Evolutionary conservation across 192 early-diverging fungal genomes (phyloP).

Genomic region (Thoreauomyces humboldtii): DNA sequence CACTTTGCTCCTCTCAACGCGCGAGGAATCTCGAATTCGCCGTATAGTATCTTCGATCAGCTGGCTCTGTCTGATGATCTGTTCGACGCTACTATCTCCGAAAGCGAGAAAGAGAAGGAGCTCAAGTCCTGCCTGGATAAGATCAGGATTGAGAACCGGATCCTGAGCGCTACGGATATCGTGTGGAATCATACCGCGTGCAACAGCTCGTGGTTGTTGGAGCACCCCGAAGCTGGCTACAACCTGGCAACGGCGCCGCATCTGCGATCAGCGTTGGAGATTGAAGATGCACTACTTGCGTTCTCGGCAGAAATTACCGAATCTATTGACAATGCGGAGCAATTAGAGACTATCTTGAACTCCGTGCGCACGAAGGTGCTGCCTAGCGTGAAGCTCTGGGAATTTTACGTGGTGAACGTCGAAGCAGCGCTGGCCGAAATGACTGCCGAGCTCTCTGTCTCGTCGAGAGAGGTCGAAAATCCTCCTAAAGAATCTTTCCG

Average conservation of each 20-base stretch:
- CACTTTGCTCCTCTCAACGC: slow-evolving; percentile 95
- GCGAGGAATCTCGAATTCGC: slow-evolving; percentile 90
- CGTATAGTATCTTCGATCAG: slow-evolving; percentile 97
- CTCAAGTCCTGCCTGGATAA: slow-evolving; percentile 51
- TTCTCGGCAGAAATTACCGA: slow-evolving; percentile 31
- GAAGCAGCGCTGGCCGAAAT: slow-evolving; percentile 21
- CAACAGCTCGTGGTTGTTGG: slow-evolving; percentile 88
- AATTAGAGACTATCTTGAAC: slow-evolving; percentile 66
- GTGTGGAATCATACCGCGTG: slow-evolving; percentile 99
- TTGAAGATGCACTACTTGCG: slow-evolving; percentile 81
- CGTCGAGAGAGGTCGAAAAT: background rate
- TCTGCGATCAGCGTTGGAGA: slow-evolving; percentile 84
- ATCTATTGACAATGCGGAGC: slow-evolving; percentile 59
- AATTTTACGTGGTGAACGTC: slow-evolving; percentile 76
- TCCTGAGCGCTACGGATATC: slow-evolving; percentile 86
- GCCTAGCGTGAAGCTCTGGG: slow-evolving; percentile 70
- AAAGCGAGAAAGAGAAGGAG: slow-evolving; percentile 61
- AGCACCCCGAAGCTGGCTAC: slow-evolving; percentile 97
- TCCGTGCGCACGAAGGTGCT: slow-evolving; percentile 35
- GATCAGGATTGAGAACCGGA: slow-evolving; percentile 64
- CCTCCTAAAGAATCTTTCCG: background rate
- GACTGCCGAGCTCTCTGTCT: background rate
- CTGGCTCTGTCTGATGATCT: slow-evolving; percentile 84
- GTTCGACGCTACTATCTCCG: slow-evolving; percentile 60
- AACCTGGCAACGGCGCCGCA: slow-evolving; percentile 94